These are phyloP conservation scores for Xylaria sp. DNA, from an alignment of 495 filamentous ascomycete genomes.

Conservation along the genomic window DNA sequence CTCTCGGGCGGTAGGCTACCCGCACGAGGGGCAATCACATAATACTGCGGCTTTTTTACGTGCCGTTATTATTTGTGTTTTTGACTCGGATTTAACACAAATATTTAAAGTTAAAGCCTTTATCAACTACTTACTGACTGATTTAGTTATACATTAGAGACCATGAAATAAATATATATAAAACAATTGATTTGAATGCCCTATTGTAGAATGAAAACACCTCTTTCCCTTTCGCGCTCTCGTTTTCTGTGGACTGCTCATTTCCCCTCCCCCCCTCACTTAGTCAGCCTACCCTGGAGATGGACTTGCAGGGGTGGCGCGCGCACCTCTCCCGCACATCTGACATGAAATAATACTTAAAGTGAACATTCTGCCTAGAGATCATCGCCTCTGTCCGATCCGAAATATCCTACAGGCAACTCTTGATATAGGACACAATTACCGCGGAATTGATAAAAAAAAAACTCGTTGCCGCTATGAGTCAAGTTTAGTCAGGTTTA, in stretches of 20 bases:
- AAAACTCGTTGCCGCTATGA: background rate
- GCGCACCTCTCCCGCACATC: background rate
- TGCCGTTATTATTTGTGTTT: background rate
- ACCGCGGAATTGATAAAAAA: slow-evolving; percentile 6
- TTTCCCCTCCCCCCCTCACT: slow-evolving; percentile 7
- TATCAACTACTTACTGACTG: too few relatives aligned
- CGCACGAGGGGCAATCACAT: slow-evolving; percentile 5
- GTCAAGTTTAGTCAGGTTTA: background rate
- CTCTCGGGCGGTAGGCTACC: background rate
- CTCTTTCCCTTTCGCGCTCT: background rate
- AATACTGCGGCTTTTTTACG: slow-evolving; percentile 4
- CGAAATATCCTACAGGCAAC: background rate
- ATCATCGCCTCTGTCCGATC: background rate
- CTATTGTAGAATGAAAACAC: background rate
- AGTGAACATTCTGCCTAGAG: background rate
- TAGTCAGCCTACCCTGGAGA: slow-evolving; percentile 11
- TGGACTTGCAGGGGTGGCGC: background rate
- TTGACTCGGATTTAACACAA: background rate
- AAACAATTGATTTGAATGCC: background rate
- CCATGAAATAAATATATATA: background rate
- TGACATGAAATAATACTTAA: background rate
- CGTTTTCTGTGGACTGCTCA: background rate
- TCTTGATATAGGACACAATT: background rate
- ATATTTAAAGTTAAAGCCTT: too few relatives aligned
- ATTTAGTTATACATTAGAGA: too few relatives aligned